Base-by-base conservation (phyloP, 345 rosid genomes). In the Populus simonii region DNA sequence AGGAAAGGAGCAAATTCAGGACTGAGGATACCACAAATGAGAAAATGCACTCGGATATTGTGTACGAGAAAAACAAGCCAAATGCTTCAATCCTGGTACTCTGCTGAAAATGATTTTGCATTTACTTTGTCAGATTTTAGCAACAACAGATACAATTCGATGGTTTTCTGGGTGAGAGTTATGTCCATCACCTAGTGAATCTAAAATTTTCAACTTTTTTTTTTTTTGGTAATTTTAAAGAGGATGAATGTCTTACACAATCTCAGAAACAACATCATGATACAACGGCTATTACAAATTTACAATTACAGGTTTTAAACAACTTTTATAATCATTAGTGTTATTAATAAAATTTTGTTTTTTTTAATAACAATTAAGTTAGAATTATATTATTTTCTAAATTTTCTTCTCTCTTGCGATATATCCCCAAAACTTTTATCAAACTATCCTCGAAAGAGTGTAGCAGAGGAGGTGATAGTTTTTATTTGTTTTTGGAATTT, bases 11-110 rank as follows among this genome's bases (percentile, higher is more conserved):
- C 35, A 79, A 43, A 63, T 65, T 73, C 35, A 76, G 36, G 78
- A 38, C 73, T 71, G 80, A 75, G 35, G 73, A 81, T 61, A 70
- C 65, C 67, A 45, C 33, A 72, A 78, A 79, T 55, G 87, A 75
- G 77, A 81, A 83, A 27, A 75, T 55, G 47, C 75, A 81, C 31
- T n/a, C 51, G 78, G 41, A 75, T 55, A 51, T 57, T 66, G 77
- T 35, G 35, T 78, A 65, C 66, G 79, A 63, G 71, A 80, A 70
- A 70, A 71, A 78, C 20, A 61, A 25, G 68, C 43, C 82, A 67
- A 3, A 81, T 76, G 80, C 79, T 41, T 75, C 85, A 0, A 4
- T 62, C 39, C 38, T 10, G 86, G 91, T 90, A 83, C 72, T 73
- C 45, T 39, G 33, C 72, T 73, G 16, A 8, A n/a, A 43, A 66